Evolutionary conservation across 805 yeast species (phyloP).

Genomic region (Candida boidinii): DNA sequence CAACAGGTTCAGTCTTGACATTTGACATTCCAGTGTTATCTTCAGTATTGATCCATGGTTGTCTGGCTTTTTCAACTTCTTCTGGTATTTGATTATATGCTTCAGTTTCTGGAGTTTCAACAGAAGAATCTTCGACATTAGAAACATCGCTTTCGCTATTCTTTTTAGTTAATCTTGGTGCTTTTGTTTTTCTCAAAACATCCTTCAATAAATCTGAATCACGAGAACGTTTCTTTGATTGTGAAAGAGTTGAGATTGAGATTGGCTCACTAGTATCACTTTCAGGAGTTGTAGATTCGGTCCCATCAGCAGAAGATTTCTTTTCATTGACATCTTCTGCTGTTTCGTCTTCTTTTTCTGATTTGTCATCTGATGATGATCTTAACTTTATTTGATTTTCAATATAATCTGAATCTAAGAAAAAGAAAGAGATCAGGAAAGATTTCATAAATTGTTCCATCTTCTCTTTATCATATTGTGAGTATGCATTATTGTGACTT

Average conservation of each 20-base stretch:
- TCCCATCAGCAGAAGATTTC: slow-evolving; percentile 7
- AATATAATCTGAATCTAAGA: slow-evolving; percentile 40
- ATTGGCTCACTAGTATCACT: no score
- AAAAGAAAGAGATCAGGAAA: slow-evolving; percentile 68
- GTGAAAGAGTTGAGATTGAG: slow-evolving; percentile 20
- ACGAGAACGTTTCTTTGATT: slow-evolving; percentile 35
- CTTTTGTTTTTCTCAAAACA: slow-evolving; percentile 47
- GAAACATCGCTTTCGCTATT: slow-evolving; percentile 8
- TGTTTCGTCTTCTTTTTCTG: slow-evolving; percentile 1
- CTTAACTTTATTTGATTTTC: slow-evolving; percentile 30
- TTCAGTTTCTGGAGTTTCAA: slow-evolving; percentile 13
- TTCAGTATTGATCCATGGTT: slow-evolving; percentile 26
- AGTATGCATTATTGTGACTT: slow-evolving; percentile 62
- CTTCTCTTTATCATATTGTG: slow-evolving; percentile 72
- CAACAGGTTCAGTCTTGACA: slow-evolving; percentile 7
- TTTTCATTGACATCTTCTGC: slow-evolving; percentile 13
- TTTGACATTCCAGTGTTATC: slow-evolving; percentile 1
- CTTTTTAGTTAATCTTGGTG: slow-evolving; percentile 20
- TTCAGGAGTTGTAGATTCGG: neutral
- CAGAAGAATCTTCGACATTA: slow-evolving; percentile 11
- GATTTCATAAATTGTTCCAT: slow-evolving; percentile 61
- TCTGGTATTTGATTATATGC: no score
- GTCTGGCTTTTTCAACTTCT: slow-evolving; percentile 24
- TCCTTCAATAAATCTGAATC: slow-evolving; percentile 55
- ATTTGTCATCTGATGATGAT: slow-evolving; percentile 9